Percentiles rank a stretch among this genome's conserved stretches.
Evolutionary conservation across 257 asterid species (phyloP).

Genomic region (Jacaranda copaia): DNA sequence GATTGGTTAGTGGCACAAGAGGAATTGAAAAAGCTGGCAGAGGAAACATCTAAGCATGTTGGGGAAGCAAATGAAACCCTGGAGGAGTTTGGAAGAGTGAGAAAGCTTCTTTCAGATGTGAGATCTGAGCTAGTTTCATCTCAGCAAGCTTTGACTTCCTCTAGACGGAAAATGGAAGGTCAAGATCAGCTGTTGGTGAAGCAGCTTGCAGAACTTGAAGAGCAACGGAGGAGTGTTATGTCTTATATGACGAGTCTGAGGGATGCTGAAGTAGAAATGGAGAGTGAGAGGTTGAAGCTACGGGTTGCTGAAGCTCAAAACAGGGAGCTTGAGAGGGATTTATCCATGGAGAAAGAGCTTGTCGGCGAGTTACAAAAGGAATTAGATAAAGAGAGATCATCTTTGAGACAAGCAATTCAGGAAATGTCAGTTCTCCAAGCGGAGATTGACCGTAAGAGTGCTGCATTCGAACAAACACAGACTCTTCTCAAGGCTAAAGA

Average conservation of each 20-base stretch:
- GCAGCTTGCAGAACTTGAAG: constrained; percentile 70
- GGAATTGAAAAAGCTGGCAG: constrained; percentile 69
- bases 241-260: constrained; percentile 65
- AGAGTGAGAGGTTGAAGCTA: constrained; percentile 67
- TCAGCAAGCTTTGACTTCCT: constrained; percentile 66
- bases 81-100: constrained; percentile 76
- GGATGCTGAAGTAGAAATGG: constrained; percentile 75
- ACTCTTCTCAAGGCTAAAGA: constrained; percentile 67
- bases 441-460: constrained; percentile 57
- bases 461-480: constrained; percentile 60
- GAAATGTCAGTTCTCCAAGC: constrained; percentile 56
- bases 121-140: constrained; percentile 74
- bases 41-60: constrained; percentile 59
- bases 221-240: constrained; percentile 56
- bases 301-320: constrained; percentile 72
- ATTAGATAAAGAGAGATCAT: constrained; percentile 55
- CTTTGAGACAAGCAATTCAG: constrained; percentile 55
- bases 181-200: constrained; percentile 65
- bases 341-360: constrained; percentile 71
- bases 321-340: constrained; percentile 66
- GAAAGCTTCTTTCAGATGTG: constrained; percentile 70
- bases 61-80: constrained; percentile 59
- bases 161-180: constrained; percentile 62
- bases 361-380: constrained; percentile 57
- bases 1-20: constrained; percentile 79